Base-by-base conservation (phyloP, 345 rosid genomes). In the Cardiospermum halicacabum region DNA sequence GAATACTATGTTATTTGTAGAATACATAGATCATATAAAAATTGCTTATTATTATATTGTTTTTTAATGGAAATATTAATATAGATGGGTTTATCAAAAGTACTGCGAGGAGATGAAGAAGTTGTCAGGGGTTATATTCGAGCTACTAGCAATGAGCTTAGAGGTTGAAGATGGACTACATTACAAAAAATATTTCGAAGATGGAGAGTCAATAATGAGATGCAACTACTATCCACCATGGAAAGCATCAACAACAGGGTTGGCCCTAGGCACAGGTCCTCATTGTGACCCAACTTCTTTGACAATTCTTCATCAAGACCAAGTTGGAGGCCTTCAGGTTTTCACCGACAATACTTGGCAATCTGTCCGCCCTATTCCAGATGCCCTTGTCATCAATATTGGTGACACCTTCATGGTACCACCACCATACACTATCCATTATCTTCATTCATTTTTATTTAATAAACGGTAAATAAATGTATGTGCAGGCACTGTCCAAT, bases 221-320 rank as follows among this genome's bases (percentile, higher is more conserved):
- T 77, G 85, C 43, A 91, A 91, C 57, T 72, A 66, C 22, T 91
- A 91, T 47, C 96, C 97, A 0, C 74, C 80, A 2, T 91, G 97
- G n/a, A n/a, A n/a, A n/a, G n/a, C n/a, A n/a, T n/a, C 87, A 62
- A 73, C 13, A 78, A 79, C 83, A 1, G 75, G 72, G 10, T 82
- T 79, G 47, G 73, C 88, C n/a, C 70, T 91, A 27, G 97, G 97
- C 54, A 91, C 97, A 9, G 97, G 97, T 24, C 96, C 97, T 72
- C 97, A 91, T 64, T 75, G 77, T 25, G 97, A 91, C 77, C 93
- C 97, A 25, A 83, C 80, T 28, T 82, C 97, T 58, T 34, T 91
- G 25, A 88, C 97, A 4, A 86, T 91, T 40, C 97, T 91, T 72
- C 91, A 88, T 60, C 96, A 91, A 69, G 96, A 88, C 62, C 72